A percentile compares a stretch with the other conserved stretches of the same genome.
These are phyloP conservation scores for Pythium dissotocum DNA, from an alignment of 352 stramenopile genomes.

Conservation along the genomic window DNA sequence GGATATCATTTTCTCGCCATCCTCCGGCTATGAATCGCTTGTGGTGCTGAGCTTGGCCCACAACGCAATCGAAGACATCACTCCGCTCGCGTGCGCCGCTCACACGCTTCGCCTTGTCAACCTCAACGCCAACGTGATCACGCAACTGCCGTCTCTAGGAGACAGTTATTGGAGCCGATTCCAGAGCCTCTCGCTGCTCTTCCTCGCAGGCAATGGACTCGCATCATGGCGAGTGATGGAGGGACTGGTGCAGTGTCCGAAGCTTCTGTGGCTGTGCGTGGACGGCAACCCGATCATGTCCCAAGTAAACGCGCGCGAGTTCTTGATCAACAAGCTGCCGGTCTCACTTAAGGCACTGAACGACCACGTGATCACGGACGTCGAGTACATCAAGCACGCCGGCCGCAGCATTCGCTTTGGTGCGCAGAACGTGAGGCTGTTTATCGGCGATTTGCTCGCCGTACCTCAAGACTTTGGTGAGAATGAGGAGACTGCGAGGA, in stretches of 20 bases:
- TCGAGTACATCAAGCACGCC: conserved; percentile 57
- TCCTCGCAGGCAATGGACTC: conserved; percentile 61
- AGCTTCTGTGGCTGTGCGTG: conserved; percentile 59
- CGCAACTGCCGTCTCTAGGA: conserved; percentile 33
- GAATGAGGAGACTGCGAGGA: conserved; percentile 38
- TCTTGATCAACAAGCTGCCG: conserved; percentile 74
- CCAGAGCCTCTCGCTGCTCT: conserved; percentile 45
- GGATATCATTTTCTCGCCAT: conserved; percentile 14
- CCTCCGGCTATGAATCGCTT: conserved; percentile 45
- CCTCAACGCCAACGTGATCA: conserved; percentile 52
- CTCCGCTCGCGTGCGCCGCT: conserved; percentile 42
- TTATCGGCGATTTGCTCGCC: conserved; percentile 29
- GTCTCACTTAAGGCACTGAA: conserved; percentile 58
- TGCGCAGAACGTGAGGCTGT: conserved; percentile 34
- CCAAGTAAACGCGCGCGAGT: conserved; percentile 48
- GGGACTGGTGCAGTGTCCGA: conserved; percentile 42
- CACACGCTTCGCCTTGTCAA: conserved; percentile 63
- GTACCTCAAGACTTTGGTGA: conserved; percentile 54
- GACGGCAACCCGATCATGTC: conserved; percentile 65
- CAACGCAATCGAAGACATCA: conserved; percentile 57
- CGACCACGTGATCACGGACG: conserved; percentile 59
- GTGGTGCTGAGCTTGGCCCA: conserved; percentile 61
- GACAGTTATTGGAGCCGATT: conserved; percentile 58
- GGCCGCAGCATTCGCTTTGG: conserved; percentile 38
- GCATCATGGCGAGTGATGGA: conserved; percentile 51